Conservation (phyloP, 1,284 basidiomycete genomes). For the Ceratobasidium sp. region DNA sequence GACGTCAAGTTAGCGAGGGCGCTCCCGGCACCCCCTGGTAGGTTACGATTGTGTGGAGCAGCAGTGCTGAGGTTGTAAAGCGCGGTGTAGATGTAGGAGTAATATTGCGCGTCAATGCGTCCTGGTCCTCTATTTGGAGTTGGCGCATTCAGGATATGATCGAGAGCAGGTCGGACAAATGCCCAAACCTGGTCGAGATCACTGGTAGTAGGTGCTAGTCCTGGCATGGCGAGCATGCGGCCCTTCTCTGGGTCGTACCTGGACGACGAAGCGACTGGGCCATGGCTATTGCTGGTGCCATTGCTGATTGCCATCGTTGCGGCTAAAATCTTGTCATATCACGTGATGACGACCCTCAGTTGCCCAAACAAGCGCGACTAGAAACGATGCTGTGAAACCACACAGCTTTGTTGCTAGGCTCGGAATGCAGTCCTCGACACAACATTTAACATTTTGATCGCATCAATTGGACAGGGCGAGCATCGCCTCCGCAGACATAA, state of each 20-base stretch:
- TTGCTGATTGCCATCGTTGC: conserved; percentile 14
- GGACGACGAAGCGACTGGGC: conserved; percentile 20
- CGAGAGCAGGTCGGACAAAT: conserved; percentile 25
- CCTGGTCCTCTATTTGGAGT: conserved; percentile 5
- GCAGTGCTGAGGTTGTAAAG: conserved; percentile 30
- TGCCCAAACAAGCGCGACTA: too few relatives aligned
- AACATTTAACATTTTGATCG: too few relatives aligned
- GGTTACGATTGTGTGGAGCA: background rate
- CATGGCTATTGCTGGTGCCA: background rate
- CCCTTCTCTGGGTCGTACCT: background rate
- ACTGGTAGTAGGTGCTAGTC: background rate
- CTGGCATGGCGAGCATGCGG: background rate
- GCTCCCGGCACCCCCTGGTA: background rate
- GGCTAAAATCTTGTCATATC: conserved; percentile 15
- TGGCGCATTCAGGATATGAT: conserved; percentile 15
- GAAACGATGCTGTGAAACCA: too few relatives aligned
- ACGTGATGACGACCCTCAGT: conserved; percentile 4
- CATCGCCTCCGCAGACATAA: background rate
- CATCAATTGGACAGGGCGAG: background rate
- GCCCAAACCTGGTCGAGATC: conserved; percentile 15
- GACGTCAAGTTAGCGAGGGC: conserved; percentile 4
- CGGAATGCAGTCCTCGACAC: too few relatives aligned
- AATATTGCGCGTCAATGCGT: conserved; percentile 21
- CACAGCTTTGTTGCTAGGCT: too few relatives aligned
- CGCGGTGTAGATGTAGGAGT: conserved; percentile 12